Percentiles rank a stretch among this genome's conserved stretches.
Conservation (phyloP, 2,329 filamentous ascomycete genomes). For the Cladosporium sp. region DNA sequence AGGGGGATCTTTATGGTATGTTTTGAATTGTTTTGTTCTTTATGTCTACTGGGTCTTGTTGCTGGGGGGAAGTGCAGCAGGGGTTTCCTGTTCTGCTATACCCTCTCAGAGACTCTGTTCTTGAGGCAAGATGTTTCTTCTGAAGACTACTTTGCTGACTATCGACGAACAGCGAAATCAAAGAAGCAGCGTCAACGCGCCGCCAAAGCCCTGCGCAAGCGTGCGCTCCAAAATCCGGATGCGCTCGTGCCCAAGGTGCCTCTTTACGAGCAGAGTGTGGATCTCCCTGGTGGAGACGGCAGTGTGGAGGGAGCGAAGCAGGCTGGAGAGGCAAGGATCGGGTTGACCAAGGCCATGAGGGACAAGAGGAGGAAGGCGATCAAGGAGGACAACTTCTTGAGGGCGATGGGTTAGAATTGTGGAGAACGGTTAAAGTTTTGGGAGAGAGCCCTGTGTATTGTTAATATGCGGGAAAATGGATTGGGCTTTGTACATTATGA, state of each 20-base stretch:
- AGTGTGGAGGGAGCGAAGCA: slow-evolving; percentile 47
- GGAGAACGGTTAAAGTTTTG: not conserved
- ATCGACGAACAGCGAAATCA: slow-evolving; percentile 65
- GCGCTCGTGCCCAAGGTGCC: slow-evolving; percentile 66
- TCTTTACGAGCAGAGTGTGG: slow-evolving; percentile 74
- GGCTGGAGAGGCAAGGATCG: slow-evolving; percentile 55
- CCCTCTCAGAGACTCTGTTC: too few species aligned
- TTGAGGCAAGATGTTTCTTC: too few species aligned
- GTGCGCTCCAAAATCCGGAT: slow-evolving; percentile 64
- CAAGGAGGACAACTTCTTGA: slow-evolving; percentile 84
- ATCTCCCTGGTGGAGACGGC: slow-evolving; percentile 61
- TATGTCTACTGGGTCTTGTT: too few species aligned
- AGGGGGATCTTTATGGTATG: slow-evolving; percentile 79
- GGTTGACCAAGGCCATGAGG: slow-evolving; percentile 70
- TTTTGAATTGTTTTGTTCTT: slow-evolving; percentile 27
- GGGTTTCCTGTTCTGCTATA: too few species aligned
- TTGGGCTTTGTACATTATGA: slow-evolving; percentile 1
- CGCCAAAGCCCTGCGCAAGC: slow-evolving; percentile 64
- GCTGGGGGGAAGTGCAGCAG: too few species aligned
- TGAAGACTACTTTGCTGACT: not conserved
- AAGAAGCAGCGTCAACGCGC: slow-evolving; percentile 76
- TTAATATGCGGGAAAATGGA: not conserved
- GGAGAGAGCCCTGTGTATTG: not conserved
- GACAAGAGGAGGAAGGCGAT: slow-evolving; percentile 73
- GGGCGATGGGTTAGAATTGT: slow-evolving; percentile 60